phyloP scores from a whole-genome alignment of 768 basidiomycete genomes.

The Crucibulum laeve region DNA sequence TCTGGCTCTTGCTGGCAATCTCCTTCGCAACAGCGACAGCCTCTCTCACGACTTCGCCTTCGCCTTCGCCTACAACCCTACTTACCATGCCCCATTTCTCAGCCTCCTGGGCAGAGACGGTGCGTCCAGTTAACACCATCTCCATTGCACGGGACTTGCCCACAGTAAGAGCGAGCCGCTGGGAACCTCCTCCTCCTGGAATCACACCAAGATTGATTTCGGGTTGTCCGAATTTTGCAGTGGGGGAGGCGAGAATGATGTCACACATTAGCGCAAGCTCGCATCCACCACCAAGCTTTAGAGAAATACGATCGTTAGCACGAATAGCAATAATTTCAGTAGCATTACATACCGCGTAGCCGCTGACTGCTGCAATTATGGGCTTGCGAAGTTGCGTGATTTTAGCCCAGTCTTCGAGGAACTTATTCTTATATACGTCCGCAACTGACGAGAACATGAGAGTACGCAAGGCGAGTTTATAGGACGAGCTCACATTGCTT shows the following conservation, averaged over 20 bases:
- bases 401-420: constrained; percentile 80
- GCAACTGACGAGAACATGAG: constrained; percentile 41
- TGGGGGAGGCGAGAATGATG: constrained; percentile 88
- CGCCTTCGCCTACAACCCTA: constrained; percentile 70
- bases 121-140: constrained; percentile 84
- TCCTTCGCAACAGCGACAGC: constrained; percentile 75
- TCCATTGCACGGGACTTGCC: constrained; percentile 97
- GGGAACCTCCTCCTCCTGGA: constrained; percentile 92
- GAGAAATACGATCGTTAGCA: neutral
- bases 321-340: neutral
- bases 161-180: constrained; percentile 79
- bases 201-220: constrained; percentile 96
- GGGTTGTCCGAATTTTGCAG: constrained; percentile 91
- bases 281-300: constrained; percentile 92
- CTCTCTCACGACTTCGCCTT: constrained; percentile 80
- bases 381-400: constrained; percentile 80
- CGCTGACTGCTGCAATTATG: constrained; percentile 93
- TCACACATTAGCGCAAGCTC: constrained; percentile 97
- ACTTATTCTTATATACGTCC: constrained; percentile 85
- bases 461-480: neutral
- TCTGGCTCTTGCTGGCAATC: constrained; percentile 78
- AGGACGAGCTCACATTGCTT: constrained; percentile 66
- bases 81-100: constrained; percentile 85
- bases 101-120: constrained; percentile 77
- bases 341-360: constrained; percentile 72